These are phyloP conservation scores for Serendipita sp. DNA, from an alignment of 768 basidiomycete genomes.

Conservation along the genomic window DNA sequence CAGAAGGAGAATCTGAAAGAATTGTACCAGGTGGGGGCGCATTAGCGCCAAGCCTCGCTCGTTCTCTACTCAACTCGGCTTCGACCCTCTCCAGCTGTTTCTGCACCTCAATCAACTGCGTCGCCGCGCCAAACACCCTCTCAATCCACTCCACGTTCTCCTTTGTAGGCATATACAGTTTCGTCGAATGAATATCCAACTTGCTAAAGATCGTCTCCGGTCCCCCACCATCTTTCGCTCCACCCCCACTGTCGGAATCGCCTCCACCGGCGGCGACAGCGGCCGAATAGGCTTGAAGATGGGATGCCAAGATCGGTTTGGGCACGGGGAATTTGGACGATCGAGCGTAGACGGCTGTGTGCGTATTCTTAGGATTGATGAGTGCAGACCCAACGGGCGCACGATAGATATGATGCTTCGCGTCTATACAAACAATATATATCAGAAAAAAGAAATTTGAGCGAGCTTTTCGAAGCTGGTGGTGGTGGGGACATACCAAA, in stretches of 20 bases:
- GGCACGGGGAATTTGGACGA: conserved; percentile 73
- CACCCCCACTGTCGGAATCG: conserved; percentile 99
- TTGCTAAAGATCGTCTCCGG: conserved; percentile 45
- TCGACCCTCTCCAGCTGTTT: conserved; percentile 5
- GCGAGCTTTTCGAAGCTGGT: too few relatives aligned
- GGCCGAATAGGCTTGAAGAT: conserved; percentile 61
- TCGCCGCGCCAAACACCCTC: conserved; percentile 2
- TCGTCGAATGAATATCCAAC: conserved; percentile 51
- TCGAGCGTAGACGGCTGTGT: conserved; percentile 68
- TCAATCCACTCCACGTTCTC: conserved; percentile 41
- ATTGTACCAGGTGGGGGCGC: not conserved
- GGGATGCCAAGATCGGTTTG: conserved; percentile 56
- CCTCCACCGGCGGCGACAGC: conserved; percentile 55
- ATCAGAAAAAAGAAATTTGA: conserved; percentile 46
- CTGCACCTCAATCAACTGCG: not conserved
- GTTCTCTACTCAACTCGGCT: not conserved
- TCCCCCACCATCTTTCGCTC: too few relatives aligned
- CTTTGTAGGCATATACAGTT: conserved; percentile 88
- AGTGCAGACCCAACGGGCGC: conserved; percentile 31
- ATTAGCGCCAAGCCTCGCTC: not conserved
- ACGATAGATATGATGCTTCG: conserved; percentile 56
- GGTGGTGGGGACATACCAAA: conserved; percentile 21
- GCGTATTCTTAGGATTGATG: conserved; percentile 51
- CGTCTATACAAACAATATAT: conserved; percentile 35
- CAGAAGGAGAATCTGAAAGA: too few relatives aligned